These are phyloP conservation scores for Ophioceras dolichostomum DNA, from an alignment of 2,329 filamentous ascomycete genomes.

Conservation along the genomic window DNA sequence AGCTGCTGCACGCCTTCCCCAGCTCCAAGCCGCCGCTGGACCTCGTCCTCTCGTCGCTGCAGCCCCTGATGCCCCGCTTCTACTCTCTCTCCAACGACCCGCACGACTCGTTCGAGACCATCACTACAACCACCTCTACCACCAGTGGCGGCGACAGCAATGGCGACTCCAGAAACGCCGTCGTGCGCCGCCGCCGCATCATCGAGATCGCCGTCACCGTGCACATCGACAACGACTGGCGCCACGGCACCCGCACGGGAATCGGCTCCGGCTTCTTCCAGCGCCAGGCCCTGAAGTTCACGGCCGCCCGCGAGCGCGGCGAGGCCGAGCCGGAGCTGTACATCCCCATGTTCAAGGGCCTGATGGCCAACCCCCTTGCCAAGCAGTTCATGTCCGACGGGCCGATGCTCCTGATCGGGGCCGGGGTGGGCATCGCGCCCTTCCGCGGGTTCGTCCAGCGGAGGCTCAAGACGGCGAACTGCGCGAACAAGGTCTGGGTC, in stretches of 20 bases:
- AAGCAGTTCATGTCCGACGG: slow-evolving; percentile 87
- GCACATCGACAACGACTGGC: slow-evolving; percentile 77
- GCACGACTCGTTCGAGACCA: slow-evolving; percentile 53
- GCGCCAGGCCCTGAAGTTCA: slow-evolving; percentile 61
- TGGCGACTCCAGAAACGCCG: too few species aligned
- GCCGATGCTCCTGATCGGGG: slow-evolving; percentile 94
- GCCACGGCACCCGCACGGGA: slow-evolving; percentile 59
- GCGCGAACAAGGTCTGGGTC: slow-evolving; percentile 96
- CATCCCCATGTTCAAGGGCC: slow-evolving; percentile 93
- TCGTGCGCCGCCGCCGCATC: slow-evolving; percentile 61
- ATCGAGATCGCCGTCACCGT: slow-evolving; percentile 96
- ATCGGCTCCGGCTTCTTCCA: slow-evolving; percentile 92
- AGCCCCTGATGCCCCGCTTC: slow-evolving; percentile 91
- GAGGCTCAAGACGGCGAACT: slow-evolving; percentile 84
- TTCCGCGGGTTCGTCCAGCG: slow-evolving; percentile 98
- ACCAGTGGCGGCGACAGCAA: too few species aligned
- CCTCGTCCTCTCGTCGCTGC: slow-evolving; percentile 64
- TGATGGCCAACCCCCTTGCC: slow-evolving; percentile 94
- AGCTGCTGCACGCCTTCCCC: slow-evolving; percentile 84
- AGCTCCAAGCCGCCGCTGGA: slow-evolving; percentile 82
- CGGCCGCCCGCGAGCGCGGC: slow-evolving; percentile 53
- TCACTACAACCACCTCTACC: not conserved
- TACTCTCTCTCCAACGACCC: slow-evolving; percentile 97
- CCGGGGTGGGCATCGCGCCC: slow-evolving; percentile 90
- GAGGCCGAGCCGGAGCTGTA: slow-evolving; percentile 49